Base-by-base conservation (phyloP, 345 rosid genomes). In the Boechera stricta region DNA sequence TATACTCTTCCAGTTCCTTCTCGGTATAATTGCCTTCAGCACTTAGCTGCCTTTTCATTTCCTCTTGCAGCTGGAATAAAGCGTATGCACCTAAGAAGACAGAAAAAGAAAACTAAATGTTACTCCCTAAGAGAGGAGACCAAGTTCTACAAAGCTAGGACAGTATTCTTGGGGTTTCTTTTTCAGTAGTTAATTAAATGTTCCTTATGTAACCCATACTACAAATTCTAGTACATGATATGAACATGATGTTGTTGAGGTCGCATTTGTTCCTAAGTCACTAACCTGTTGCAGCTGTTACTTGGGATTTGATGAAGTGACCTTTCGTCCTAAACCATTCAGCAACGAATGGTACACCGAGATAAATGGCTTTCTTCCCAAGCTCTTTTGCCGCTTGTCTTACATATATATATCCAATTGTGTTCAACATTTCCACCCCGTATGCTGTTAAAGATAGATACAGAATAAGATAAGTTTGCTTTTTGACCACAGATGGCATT, bases 301-400 rank as follows among this genome's bases (percentile, higher is more conserved):
- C 97, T 88, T 91, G 98, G 77, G 99, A 95, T 83, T 95, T 95
- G 71, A 91, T 89, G 71, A 79, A 86, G 66, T 94, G 98, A 48
- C 97, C 98, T 82, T 94, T 91, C 83, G 89, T 90, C 84, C 98
- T 90, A 79, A 94, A 91, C 98, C 98, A 94, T 82, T 94, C 98
- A 10, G 98, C 98, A 66, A 94, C 52, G 21, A 95, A 95, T 21
- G 99, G 99, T 74, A 91, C 88, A 68, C 97, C 97, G 38, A 94
- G 82, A 77, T 86, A 88, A 26, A 84, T 88, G 1, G 90, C 93
- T 80, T 94, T 91, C 81, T 91, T 94, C 57, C 99, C 98, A 47
- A 95, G 98, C 83, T 95, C 99, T 84, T 89, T 92, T 9, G 99
- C 98, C 6, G 97, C 95, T 81, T 92, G 98, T 76, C 99, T 86